Conservation (phyloP, 371 early-diverging fungal species). For the Parasitella parasitica region DNA sequence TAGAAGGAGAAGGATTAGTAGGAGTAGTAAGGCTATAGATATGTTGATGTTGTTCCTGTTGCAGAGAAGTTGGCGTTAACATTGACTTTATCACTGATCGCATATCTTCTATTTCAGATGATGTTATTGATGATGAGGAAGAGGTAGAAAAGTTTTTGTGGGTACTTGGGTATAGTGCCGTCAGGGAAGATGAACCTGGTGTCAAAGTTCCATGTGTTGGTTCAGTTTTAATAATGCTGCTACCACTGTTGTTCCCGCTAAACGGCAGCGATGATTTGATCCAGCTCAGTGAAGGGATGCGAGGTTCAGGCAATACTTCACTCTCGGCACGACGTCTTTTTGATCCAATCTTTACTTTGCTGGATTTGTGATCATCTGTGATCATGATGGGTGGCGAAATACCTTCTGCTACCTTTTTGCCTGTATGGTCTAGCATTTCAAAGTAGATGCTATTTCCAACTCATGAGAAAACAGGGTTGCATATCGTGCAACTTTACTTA, state of each 20-base stretch:
- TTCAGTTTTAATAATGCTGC: neutral
- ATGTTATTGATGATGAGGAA: neutral
- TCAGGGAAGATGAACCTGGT: neutral
- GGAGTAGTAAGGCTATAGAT: slow-evolving; percentile 5
- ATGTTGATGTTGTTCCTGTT: slow-evolving; percentile 1
- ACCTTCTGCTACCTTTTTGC: slow-evolving; percentile 73
- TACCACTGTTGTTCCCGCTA: neutral
- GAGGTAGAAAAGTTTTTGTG: neutral
- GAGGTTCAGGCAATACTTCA: slow-evolving; percentile 22
- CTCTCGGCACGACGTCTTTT: slow-evolving; percentile 45
- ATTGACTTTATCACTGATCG: slow-evolving; percentile 5
- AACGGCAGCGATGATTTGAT: slow-evolving; percentile 14
- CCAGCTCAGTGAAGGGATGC: slow-evolving; percentile 9
- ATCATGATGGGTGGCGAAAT: slow-evolving; percentile 93
- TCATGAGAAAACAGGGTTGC: neutral
- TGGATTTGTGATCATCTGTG: slow-evolving; percentile 95
- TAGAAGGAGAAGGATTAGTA: too few species aligned
- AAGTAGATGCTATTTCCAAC: slow-evolving; percentile 61
- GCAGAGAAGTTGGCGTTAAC: neutral
- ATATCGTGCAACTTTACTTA: slow-evolving; percentile 7
- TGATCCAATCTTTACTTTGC: slow-evolving; percentile 60
- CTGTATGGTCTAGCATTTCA: slow-evolving; percentile 70
- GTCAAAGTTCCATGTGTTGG: neutral
- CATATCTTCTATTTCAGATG: neutral
- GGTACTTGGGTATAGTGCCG: neutral